Conservation (phyloP, 192 early-diverging fungal genomes). For the Chytriomyces hyalinus region DNA sequence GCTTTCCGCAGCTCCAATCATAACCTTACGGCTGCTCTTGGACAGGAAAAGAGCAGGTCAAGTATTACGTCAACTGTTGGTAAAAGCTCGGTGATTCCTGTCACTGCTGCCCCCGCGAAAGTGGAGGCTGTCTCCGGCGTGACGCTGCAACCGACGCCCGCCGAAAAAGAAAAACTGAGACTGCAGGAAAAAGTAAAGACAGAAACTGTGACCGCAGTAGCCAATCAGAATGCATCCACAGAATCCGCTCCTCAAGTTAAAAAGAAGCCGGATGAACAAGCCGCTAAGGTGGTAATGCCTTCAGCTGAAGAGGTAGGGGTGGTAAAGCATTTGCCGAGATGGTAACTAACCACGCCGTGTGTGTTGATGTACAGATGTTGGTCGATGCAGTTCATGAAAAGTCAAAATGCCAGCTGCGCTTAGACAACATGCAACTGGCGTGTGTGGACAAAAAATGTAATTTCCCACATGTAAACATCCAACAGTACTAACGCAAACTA, state of each 20-base stretch:
- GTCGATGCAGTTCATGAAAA: conserved; percentile 44
- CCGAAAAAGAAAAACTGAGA: conserved; percentile 36
- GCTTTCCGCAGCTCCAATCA: not conserved
- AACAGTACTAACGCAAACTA: not conserved
- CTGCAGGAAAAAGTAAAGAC: conserved; percentile 12
- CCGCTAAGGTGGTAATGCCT: not conserved
- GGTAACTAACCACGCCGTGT: not conserved
- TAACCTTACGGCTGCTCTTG: not conserved
- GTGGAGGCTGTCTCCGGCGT: not conserved
- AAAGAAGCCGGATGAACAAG: conserved; percentile 26
- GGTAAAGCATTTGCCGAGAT: conserved; percentile 16
- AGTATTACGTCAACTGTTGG: too few relatives aligned
- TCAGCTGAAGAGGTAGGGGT: conserved; percentile 24
- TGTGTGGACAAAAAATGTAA: conserved; percentile 52
- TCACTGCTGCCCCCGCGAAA: too few relatives aligned
- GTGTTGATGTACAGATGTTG: conserved; percentile 14
- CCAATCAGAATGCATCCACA: not conserved
- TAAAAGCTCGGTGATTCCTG: too few relatives aligned
- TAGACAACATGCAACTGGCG: conserved; percentile 44
- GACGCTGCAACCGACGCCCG: conserved; percentile 4
- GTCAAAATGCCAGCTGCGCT: conserved; percentile 44
- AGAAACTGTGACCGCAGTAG: not conserved
- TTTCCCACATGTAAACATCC: not conserved
- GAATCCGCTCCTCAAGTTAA: not conserved
- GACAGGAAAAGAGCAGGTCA: too few relatives aligned